Evolutionary conservation across 106 monocot genomes (phyloP).

Genomic region (Platanthera guangdongensis): DNA sequence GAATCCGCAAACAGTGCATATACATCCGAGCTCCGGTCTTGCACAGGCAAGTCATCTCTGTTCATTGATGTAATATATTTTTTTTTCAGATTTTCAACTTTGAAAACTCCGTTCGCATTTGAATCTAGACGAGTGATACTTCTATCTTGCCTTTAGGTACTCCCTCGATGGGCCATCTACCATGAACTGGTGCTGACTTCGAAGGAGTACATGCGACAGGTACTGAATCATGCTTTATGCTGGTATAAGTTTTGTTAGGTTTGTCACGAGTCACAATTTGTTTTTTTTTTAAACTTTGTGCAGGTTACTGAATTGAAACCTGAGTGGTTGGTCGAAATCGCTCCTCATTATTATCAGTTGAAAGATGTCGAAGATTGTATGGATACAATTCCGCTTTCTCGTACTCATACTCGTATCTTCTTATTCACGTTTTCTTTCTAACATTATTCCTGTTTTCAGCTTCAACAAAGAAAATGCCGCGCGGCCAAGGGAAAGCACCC

Average conservation of each 20-base stretch:
- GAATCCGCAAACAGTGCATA: constrained; percentile 87
- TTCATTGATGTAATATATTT: not conserved
- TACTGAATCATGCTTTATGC: constrained; percentile 10
- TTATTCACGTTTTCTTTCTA: not conserved
- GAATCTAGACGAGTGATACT: not conserved
- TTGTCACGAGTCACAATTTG: not conserved
- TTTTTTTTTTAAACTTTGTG: not conserved
- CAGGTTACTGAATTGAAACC: constrained; percentile 38
- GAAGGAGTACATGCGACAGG: constrained; percentile 97
- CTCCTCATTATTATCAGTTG: constrained; percentile 33
- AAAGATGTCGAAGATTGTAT: constrained; percentile 64
- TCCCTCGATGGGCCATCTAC: constrained; percentile 84
- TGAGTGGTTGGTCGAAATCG: constrained; percentile 38
- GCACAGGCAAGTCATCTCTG: constrained; percentile 45
- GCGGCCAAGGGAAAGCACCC: constrained; percentile 37
- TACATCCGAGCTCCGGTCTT: constrained; percentile 92
- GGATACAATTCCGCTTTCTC: not conserved
- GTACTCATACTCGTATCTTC: too few species aligned
- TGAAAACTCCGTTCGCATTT: not conserved
- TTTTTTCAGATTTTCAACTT: not conserved
- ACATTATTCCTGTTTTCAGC: constrained; percentile 19
- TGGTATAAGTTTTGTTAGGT: not conserved
- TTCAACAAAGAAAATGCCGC: constrained; percentile 72
- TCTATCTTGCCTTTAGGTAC: constrained; percentile 29
- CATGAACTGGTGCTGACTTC: constrained; percentile 92